phyloP scores from a whole-genome alignment of 306 rosid species.

The Vigna mungo region DNA sequence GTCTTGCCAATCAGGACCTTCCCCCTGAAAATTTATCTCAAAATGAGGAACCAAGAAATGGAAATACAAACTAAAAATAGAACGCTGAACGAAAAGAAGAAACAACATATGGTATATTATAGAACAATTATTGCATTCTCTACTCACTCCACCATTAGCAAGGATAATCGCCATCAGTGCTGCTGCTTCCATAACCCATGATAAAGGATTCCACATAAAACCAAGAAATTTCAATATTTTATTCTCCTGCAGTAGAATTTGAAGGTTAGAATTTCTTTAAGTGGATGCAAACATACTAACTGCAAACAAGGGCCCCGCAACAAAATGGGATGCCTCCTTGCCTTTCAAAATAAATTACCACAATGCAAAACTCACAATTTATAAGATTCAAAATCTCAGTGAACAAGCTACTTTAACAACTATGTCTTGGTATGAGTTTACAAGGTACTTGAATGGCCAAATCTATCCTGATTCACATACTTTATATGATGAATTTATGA shows the following conservation, averaged over 20 bases:
- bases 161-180: constrained; percentile 88
- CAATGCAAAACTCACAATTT: not conserved
- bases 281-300: not conserved
- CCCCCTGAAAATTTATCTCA: constrained; percentile 62
- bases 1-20: constrained; percentile 96
- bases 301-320: not conserved
- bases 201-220: constrained; percentile 94
- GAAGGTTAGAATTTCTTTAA: constrained; percentile 29
- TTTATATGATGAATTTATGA: not conserved
- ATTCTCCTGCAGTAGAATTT: constrained; percentile 67
- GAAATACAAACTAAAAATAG: constrained; percentile 6
- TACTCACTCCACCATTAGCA: constrained; percentile 91
- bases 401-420: not conserved
- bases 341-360: not conserved
- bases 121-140: constrained; percentile 17
- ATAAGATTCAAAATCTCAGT: not conserved
- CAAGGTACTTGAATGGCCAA: not conserved
- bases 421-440: not conserved
- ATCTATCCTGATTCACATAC: constrained; percentile 9
- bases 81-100: not conserved
- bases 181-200: constrained; percentile 99
- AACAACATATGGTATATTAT: not conserved
- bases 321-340: constrained; percentile 12
- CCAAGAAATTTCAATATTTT: constrained; percentile 78
- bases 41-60: constrained; percentile 34